Conservation (phyloP, 2,329 filamentous ascomycete species). For the Diaporthe australafricana region DNA sequence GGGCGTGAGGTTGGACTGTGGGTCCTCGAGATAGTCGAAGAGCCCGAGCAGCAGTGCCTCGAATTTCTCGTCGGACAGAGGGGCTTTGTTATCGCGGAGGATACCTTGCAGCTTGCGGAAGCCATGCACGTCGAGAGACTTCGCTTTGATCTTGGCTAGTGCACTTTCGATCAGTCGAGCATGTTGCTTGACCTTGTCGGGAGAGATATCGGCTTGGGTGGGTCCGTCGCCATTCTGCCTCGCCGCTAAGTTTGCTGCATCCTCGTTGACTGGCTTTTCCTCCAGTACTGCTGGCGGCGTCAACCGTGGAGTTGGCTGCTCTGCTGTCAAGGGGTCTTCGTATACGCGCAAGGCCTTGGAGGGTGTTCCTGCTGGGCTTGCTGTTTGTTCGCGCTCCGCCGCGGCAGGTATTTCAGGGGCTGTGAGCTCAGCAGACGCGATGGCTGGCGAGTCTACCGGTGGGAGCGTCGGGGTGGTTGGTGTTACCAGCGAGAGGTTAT, state of each 20-base stretch:
- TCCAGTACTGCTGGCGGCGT: conserved; percentile 66
- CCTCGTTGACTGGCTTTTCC: conserved; percentile 71
- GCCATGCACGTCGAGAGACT: conserved; percentile 82
- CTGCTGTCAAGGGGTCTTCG: conserved; percentile 69
- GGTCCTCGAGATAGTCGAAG: conserved; percentile 78
- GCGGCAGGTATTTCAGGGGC: conserved; percentile 29
- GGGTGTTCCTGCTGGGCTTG: conserved; percentile 42
- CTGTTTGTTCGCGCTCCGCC: conserved; percentile 20
- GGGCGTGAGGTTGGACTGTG: conserved; percentile 62
- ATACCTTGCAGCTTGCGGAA: conserved; percentile 83
- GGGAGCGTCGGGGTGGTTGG: conserved; percentile 54
- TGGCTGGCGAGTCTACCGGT: conserved; percentile 5
- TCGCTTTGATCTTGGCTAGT: conserved; percentile 77
- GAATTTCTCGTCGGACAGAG: conserved; percentile 76
- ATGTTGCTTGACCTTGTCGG: conserved; percentile 68
- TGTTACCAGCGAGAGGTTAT: conserved; percentile 65
- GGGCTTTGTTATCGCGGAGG: conserved; percentile 73
- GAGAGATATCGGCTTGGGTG: conserved; percentile 47
- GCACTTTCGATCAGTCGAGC: conserved; percentile 77
- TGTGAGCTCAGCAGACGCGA: conserved; percentile 32
- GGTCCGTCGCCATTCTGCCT: conserved; percentile 39
- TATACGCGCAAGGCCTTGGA: conserved; percentile 65
- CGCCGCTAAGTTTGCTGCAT: conserved; percentile 50
- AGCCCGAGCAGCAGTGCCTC: conserved; percentile 74
- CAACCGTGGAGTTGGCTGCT: conserved; percentile 48